Conservation (phyloP, 495 filamentous ascomycete genomes). For the Penicillium coprophilum region DNA sequence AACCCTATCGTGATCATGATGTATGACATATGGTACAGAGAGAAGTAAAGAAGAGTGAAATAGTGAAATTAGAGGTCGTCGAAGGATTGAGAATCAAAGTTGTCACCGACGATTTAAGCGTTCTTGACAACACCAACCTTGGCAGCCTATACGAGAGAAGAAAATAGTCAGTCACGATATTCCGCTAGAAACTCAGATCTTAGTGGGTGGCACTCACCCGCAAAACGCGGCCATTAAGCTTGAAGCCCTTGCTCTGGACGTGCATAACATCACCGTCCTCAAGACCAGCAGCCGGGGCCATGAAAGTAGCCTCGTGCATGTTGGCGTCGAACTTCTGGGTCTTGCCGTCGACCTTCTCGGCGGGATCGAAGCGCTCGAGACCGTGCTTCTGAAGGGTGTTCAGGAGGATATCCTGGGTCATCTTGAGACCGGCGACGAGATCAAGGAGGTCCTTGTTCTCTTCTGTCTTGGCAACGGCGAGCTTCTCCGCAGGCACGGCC, state of each 20-base stretch:
- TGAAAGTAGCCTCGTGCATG: slow-evolving; percentile 92
- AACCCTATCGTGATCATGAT: slow-evolving; percentile 35
- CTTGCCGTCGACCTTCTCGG: slow-evolving; percentile 55
- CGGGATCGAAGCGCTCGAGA: slow-evolving; percentile 82
- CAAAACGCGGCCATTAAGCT: slow-evolving; percentile 83
- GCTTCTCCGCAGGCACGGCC: slow-evolving; percentile 72
- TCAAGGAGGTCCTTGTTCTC: slow-evolving; percentile 67
- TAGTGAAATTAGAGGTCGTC: not conserved
- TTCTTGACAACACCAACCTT: slow-evolving; percentile 93
- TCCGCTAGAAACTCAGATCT: not conserved
- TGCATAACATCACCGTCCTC: slow-evolving; percentile 89
- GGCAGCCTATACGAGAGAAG: slow-evolving; percentile 56
- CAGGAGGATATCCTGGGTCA: slow-evolving; percentile 90
- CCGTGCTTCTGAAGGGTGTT: slow-evolving; percentile 90
- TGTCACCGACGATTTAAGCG: slow-evolving; percentile 40
- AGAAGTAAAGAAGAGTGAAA: slow-evolving; percentile 22
- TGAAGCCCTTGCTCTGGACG: slow-evolving; percentile 93
- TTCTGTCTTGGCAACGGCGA: slow-evolving; percentile 48
- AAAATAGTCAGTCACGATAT: slow-evolving; percentile 18
- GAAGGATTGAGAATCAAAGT: slow-evolving; percentile 9
- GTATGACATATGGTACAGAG: slow-evolving; percentile 49
- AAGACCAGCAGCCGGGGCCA: slow-evolving; percentile 77
- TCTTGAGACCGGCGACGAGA: slow-evolving; percentile 84
- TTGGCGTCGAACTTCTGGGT: slow-evolving; percentile 84
- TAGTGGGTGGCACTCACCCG: slow-evolving; percentile 53